These are phyloP conservation scores for Arthrinium puccinioides DNA, from an alignment of 2,329 filamentous ascomycete genomes.

Conservation along the genomic window DNA sequence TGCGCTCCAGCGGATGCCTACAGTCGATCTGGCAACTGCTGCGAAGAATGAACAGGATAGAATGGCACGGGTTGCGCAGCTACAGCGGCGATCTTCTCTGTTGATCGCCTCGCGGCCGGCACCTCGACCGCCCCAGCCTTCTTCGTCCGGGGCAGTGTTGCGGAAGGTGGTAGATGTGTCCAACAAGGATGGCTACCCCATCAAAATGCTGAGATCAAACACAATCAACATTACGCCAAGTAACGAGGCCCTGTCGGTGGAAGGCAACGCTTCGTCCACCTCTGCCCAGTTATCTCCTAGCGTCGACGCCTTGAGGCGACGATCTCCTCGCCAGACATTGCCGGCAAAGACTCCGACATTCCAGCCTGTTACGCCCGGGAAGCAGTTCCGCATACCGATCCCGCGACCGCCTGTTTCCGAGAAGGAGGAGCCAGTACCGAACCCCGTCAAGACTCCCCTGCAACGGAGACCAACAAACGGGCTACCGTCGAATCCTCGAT, in stretches of 20 bases:
- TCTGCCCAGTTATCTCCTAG: slow-evolving; percentile 43
- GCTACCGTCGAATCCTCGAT: slow-evolving; percentile 40
- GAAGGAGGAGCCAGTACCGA: slow-evolving; percentile 19
- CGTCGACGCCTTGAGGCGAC: slow-evolving; percentile 38
- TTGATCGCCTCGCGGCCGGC: slow-evolving; percentile 27
- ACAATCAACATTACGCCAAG: background rate
- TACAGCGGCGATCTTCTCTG: slow-evolving; percentile 20
- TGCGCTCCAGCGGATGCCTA: slow-evolving; percentile 23
- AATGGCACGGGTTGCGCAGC: slow-evolving; percentile 22
- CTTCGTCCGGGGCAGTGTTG: background rate
- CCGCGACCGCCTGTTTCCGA: slow-evolving; percentile 22
- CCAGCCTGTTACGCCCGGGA: slow-evolving; percentile 18
- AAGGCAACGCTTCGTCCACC: slow-evolving; percentile 32
- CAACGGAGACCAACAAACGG: slow-evolving; percentile 38
- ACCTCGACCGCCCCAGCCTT: slow-evolving; percentile 15
- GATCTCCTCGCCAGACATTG: slow-evolving; percentile 38
- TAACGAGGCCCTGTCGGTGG: slow-evolving; percentile 18
- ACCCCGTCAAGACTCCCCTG: slow-evolving; percentile 29
- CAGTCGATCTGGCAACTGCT: slow-evolving; percentile 42
- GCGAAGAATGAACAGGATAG: slow-evolving; percentile 37
- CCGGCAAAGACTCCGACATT: slow-evolving; percentile 13
- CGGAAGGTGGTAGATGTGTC: background rate
- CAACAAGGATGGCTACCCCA: slow-evolving; percentile 2
- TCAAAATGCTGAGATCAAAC: background rate
- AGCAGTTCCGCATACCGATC: slow-evolving; percentile 23